Base-by-base conservation (phyloP, 2,329 filamentous ascomycete species). In the Xylaria sp. region DNA sequence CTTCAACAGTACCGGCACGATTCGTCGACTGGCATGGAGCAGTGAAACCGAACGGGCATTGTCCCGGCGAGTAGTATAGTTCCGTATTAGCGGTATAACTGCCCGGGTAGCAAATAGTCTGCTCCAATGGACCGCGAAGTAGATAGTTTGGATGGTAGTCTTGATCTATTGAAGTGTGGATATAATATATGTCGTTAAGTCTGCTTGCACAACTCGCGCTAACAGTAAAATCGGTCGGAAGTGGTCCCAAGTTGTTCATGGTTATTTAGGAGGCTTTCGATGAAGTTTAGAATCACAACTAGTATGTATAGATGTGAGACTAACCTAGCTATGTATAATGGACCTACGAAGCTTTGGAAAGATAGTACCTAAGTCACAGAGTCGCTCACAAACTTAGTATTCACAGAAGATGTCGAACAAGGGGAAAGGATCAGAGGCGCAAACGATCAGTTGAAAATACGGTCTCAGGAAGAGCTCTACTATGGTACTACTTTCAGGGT, bases 41-140 rank as follows among this genome's bases (percentile, higher is more conserved):
- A 2, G 49, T 61, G 20, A 55, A 55, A 1, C 59, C 49, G 9
- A 29, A 25, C 17, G 59, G 59, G 33, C 59, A 61, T 15, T n/a
- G 47, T 7, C 22, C 59, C 1, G 59, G 59, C 13, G 59, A 61
- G 49, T 61, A 61, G 20, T 61, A 61, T 38, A 47, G 59, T 61
- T 61, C 31, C 6, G 59, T 61, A 4, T 33, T 44, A 38, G 47
- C 59, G 7, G 49, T 5, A 27, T 61, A 61, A 3, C 38, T 22
- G 36, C 49, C 22, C 9, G 38, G 59, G 38, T 36, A 61, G 38
- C 49, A 61, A 15, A 25, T 17, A 5, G 59, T 54, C 5, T 61
- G 59, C 25, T 54, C 39, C 7, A 44, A 1, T 2, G 59, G 49
- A 15, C 59, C 59, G 45, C 33, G 49, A 7, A 61, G 15, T 13